Percentiles rank a stretch among this genome's conserved stretches.
phyloP scores from a whole-genome alignment of 2,329 filamentous ascomycete species.

The Rhexocercosporidium sp. region DNA sequence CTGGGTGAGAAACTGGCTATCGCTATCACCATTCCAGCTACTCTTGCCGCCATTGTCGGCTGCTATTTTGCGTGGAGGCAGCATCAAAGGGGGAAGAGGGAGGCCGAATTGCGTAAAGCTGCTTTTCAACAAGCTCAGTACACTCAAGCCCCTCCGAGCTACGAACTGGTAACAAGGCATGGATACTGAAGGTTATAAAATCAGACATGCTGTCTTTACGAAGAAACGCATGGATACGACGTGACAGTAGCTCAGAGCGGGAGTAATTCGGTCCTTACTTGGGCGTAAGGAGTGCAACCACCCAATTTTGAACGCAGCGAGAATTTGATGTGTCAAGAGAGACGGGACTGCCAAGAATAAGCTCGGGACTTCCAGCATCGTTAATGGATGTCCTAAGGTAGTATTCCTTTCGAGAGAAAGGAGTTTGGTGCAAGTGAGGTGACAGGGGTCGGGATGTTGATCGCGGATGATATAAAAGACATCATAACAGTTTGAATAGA shows the following conservation, averaged over 20 bases:
- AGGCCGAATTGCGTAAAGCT: background rate
- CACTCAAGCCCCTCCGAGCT: background rate
- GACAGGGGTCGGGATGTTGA: no score
- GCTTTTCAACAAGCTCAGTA: background rate
- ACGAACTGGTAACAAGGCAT: background rate
- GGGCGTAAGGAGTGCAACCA: no score
- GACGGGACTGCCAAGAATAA: no score
- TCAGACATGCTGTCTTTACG: background rate
- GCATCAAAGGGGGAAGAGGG: background rate
- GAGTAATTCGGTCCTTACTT: no score
- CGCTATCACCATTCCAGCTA: constrained; percentile 4
- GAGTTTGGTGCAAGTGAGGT: no score
- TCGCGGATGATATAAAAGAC: no score
- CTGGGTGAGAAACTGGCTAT: constrained; percentile 10
- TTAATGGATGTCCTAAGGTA: no score
- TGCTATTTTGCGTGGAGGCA: constrained; percentile 7
- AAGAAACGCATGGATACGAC: background rate
- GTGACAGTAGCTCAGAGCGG: background rate
- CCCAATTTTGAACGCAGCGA: no score
- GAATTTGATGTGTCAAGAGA: no score
- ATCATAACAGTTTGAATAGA: no score
- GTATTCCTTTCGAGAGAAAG: no score
- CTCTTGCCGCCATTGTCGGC: background rate
- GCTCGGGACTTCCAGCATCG: no score
- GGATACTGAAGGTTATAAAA: background rate